phyloP scores from a whole-genome alignment of 495 filamentous ascomycete genomes.

The Neurospora sp. region DNA sequence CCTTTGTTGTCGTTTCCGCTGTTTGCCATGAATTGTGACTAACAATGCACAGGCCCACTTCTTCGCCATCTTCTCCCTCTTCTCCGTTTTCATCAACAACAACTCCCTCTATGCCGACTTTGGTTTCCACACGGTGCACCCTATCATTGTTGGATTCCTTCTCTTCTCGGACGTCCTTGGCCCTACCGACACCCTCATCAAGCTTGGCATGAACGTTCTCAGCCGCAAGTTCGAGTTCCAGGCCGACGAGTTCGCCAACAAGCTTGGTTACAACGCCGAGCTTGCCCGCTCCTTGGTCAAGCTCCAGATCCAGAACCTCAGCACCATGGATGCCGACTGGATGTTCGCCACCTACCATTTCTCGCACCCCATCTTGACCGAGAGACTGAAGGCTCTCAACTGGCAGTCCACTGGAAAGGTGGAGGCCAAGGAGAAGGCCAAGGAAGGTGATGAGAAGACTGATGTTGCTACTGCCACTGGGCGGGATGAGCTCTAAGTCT shows the following conservation, averaged over 20 bases:
- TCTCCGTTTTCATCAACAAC: conserved; percentile 97
- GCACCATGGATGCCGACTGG: conserved; percentile 97
- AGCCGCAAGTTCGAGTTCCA: conserved; percentile 91
- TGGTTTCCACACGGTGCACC: conserved; percentile 74
- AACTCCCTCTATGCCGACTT: conserved; percentile 80
- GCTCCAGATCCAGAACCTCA: conserved; percentile 94
- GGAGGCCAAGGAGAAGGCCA: conserved; percentile 26
- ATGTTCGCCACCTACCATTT: conserved; percentile 97
- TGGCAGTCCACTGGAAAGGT: conserved; percentile 50
- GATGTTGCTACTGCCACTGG: conserved; percentile 23
- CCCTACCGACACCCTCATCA: conserved; percentile 84
- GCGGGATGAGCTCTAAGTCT: conserved; percentile 25
- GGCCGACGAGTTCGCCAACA: conserved; percentile 80
- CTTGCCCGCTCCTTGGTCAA: conserved; percentile 85
- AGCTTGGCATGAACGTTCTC: conserved; percentile 91
- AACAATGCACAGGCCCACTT: conserved; percentile 50
- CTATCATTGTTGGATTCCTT: conserved; percentile 93
- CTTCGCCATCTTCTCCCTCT: conserved; percentile 92
- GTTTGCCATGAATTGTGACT: conserved; percentile 7
- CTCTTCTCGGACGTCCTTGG: conserved; percentile 90
- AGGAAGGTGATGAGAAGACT: conserved; percentile 18
- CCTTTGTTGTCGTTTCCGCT: not conserved
- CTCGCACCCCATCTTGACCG: conserved; percentile 91
- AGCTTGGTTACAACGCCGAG: conserved; percentile 75
- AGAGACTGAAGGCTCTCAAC: conserved; percentile 79